Conservation (phyloP, 306 rosid genomes). For the Luffa aegyptiaca region DNA sequence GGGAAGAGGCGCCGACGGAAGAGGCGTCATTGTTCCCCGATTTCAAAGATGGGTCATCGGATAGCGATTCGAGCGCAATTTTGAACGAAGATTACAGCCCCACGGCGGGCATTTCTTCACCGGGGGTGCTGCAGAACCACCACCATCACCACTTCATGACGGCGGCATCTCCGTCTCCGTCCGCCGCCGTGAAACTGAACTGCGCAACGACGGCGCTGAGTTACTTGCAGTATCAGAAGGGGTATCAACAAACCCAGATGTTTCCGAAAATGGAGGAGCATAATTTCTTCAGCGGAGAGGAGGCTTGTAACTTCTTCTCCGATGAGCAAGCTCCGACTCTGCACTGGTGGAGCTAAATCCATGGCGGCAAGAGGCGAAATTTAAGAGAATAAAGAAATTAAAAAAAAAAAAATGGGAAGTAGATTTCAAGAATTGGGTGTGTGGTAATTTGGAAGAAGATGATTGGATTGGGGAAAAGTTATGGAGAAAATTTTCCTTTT, state of each 20-base stretch:
- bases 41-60: slow-evolving; percentile 78
- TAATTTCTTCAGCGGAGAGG: slow-evolving; percentile 75
- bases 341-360: slow-evolving; percentile 71
- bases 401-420: not conserved
- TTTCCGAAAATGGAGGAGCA: slow-evolving; percentile 87
- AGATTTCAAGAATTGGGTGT: not conserved
- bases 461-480: not conserved
- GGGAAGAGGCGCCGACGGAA: slow-evolving; percentile 12
- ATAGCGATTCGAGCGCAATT: slow-evolving; percentile 91
- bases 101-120: slow-evolving; percentile 28
- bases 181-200: slow-evolving; percentile 29
- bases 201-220: slow-evolving; percentile 29
- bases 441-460: not conserved
- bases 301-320: slow-evolving; percentile 70
- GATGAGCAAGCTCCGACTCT: slow-evolving; percentile 88
- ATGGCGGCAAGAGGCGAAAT: not conserved
- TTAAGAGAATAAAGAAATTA: not conserved
- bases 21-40: slow-evolving; percentile 32
- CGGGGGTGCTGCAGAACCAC: slow-evolving; percentile 11
- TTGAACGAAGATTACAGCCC: slow-evolving; percentile 64
- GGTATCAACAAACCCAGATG: slow-evolving; percentile 31
- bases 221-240: slow-evolving; percentile 56
- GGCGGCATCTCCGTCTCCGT: slow-evolving; percentile 14
- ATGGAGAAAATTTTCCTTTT: not conserved
- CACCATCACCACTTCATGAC: not conserved